These are phyloP conservation scores for Hondaea fermentalgiana DNA, from an alignment of 108 stramenopile species.

Conservation along the genomic window DNA sequence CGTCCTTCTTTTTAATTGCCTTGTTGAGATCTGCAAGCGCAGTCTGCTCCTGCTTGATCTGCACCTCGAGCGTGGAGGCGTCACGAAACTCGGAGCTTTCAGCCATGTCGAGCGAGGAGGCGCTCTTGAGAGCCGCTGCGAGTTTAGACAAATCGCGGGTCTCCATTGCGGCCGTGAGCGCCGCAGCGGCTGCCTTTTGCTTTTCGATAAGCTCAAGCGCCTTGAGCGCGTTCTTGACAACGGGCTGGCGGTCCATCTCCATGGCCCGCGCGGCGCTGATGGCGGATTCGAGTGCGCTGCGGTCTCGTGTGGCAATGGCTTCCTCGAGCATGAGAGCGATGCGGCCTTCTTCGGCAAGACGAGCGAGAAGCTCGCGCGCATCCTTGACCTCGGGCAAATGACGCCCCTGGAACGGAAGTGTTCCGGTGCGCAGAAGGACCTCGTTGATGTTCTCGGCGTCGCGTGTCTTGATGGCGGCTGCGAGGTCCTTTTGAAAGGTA, in stretches of 20 bases:
- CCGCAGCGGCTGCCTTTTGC: slow-evolving; percentile 30
- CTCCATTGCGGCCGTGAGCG: slow-evolving; percentile 19
- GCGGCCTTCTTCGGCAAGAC: slow-evolving; percentile 32
- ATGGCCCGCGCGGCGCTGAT: slow-evolving; percentile 25
- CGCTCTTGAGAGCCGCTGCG: slow-evolving; percentile 27
- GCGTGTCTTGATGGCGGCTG: slow-evolving; percentile 34
- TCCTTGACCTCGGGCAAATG: slow-evolving; percentile 31
- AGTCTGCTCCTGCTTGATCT: slow-evolving; percentile 44
- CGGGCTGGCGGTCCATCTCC: neutral
- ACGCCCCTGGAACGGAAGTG: slow-evolving; percentile 30
- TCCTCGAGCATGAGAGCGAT: slow-evolving; percentile 18
- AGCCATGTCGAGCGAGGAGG: slow-evolving; percentile 16
- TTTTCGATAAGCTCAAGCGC: slow-evolving; percentile 28
- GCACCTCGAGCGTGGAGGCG: slow-evolving; percentile 26
- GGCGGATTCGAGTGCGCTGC: slow-evolving; percentile 24
- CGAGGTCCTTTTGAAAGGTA: slow-evolving; percentile 26
- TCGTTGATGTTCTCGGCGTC: neutral
- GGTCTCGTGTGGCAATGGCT: slow-evolving; percentile 31
- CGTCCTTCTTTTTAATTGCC: slow-evolving; percentile 27
- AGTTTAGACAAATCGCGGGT: slow-evolving; percentile 33
- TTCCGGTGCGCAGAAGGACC: slow-evolving; percentile 6
- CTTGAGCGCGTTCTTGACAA: neutral
- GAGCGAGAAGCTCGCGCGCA: slow-evolving; percentile 23
- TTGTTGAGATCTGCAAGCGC: slow-evolving; percentile 25
- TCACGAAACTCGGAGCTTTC: slow-evolving; percentile 26